Conservation (phyloP, 2,329 filamentous ascomycete genomes). For the Paecilomyces variotii region DNA sequence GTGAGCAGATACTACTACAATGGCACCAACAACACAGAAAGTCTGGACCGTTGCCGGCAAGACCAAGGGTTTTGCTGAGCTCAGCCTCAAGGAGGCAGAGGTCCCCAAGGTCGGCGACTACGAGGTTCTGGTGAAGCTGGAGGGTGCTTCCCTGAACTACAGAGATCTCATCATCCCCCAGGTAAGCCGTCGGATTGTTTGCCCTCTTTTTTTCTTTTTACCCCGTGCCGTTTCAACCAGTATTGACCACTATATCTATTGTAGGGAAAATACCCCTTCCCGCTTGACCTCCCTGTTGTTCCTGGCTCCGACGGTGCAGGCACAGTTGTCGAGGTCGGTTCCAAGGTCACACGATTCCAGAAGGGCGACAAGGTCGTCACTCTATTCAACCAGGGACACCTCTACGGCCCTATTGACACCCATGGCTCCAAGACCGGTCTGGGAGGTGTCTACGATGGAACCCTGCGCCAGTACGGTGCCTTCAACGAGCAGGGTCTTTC, state of each 20-base stretch:
- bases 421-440: slow-evolving; percentile 48
- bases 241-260: slow-evolving; percentile 33
- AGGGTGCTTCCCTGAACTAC: slow-evolving; percentile 44
- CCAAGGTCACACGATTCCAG: slow-evolving; percentile 49
- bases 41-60: slow-evolving; percentile 48
- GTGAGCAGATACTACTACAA: slow-evolving; percentile 14
- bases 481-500: slow-evolving; percentile 64
- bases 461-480: slow-evolving; percentile 57
- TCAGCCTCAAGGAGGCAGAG: slow-evolving; percentile 46
- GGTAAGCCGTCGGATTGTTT: slow-evolving; percentile 22
- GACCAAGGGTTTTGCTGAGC: slow-evolving; percentile 50
- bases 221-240: slow-evolving; percentile 22
- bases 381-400: slow-evolving; percentile 51
- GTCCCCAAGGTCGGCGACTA: slow-evolving; percentile 59
- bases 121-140: slow-evolving; percentile 62
- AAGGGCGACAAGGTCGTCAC: slow-evolving; percentile 51
- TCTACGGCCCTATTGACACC: slow-evolving; percentile 39
- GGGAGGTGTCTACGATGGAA: slow-evolving; percentile 61
- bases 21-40: slow-evolving; percentile 40
- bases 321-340: slow-evolving; percentile 44
- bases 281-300: slow-evolving; percentile 22
- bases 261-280: slow-evolving; percentile 27
- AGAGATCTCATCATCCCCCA: slow-evolving; percentile 41
- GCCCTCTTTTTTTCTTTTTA: background rate
- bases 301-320: slow-evolving; percentile 35